These are phyloP conservation scores for Darksidea phi DNA, from an alignment of 495 filamentous ascomycete species.

Conservation along the genomic window DNA sequence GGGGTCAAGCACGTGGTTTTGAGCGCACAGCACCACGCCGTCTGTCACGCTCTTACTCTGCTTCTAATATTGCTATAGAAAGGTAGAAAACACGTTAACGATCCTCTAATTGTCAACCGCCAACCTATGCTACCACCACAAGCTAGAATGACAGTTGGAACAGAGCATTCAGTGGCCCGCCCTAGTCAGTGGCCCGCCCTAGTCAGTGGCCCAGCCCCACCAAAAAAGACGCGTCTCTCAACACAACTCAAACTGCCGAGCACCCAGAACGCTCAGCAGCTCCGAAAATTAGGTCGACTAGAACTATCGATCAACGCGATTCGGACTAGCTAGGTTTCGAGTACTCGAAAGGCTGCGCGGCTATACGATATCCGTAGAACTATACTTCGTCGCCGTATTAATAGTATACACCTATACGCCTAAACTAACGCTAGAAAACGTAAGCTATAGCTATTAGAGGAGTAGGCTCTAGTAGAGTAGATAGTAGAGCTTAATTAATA, in stretches of 20 bases:
- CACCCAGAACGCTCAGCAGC: slow-evolving; percentile 1
- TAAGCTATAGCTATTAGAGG: slow-evolving; percentile 13
- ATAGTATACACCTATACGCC: neutral
- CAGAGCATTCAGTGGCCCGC: too few relatives aligned
- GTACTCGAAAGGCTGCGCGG: neutral
- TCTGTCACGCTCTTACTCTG: too few relatives aligned
- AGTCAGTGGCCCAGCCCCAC: slow-evolving; percentile 8
- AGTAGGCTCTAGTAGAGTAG: too few relatives aligned
- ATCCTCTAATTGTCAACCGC: too few relatives aligned
- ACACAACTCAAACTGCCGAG: slow-evolving; percentile 1
- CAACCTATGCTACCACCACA: too few relatives aligned
- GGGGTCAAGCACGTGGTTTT: too few relatives aligned
- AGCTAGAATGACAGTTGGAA: too few relatives aligned
- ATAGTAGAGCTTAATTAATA: too few relatives aligned
- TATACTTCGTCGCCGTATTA: neutral
- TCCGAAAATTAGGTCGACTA: slow-evolving; percentile 9
- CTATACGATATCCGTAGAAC: slow-evolving; percentile 7
- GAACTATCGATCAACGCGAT: slow-evolving; percentile 7
- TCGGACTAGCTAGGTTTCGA: neutral
- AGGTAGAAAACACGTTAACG: too few relatives aligned
- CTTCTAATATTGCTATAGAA: too few relatives aligned
- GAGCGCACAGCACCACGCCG: too few relatives aligned
- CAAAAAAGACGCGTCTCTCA: too few relatives aligned
- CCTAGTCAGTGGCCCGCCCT: neutral
- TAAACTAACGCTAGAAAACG: slow-evolving; percentile 2